Evolutionary conservation across 495 filamentous ascomycete species (phyloP), one percentile per base, ranked within the genome.

Genomic region (Aspergillus sclerotioniger): DNA sequence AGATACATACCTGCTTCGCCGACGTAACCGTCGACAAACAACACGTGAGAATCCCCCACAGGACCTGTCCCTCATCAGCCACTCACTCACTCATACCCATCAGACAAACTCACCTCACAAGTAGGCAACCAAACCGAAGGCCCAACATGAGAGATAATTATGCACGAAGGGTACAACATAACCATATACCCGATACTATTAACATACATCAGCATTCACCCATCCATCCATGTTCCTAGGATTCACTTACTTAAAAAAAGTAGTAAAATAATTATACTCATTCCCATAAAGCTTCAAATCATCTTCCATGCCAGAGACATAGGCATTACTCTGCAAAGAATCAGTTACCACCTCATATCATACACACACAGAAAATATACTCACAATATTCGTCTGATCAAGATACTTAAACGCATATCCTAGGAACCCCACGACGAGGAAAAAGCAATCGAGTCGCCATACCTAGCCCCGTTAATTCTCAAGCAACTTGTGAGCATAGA

Each of bases 251-350:
- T 58, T 61, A 64, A 76, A 77, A 32, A 73, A 64, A 9, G 75
- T 77, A 20, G 74, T 72, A 15, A 76, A 71, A 28, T 75, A 68
- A 41, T 74, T 68, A 29, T 75, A 66, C 65, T 79, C 65, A 61
- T 79, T 79, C 53, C 73, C 72, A 37, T 69, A 52, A 29, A 79
- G 69, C 8, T 63, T 56, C 41, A 65, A 35, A 28, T 65, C 59
- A 13, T 46, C 51, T 21, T 65, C 41, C 62, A 65, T 65, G 13
- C 62, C 59, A 9, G 58, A 59, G 0, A 65, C 62, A 46, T 65
- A 65, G 2, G 62, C 62, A 51, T 61, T 65, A 60, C 68, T 67
- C 69, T 60, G 17, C 0, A 7, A 7, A 21, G 47, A 10, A 12
- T 61, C 0, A 48, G 54, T 10, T 39, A n/a, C 15, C 45, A 29